Conservation (phyloP, 352 stramenopile genomes). For the Globisporangium splendens region DNA sequence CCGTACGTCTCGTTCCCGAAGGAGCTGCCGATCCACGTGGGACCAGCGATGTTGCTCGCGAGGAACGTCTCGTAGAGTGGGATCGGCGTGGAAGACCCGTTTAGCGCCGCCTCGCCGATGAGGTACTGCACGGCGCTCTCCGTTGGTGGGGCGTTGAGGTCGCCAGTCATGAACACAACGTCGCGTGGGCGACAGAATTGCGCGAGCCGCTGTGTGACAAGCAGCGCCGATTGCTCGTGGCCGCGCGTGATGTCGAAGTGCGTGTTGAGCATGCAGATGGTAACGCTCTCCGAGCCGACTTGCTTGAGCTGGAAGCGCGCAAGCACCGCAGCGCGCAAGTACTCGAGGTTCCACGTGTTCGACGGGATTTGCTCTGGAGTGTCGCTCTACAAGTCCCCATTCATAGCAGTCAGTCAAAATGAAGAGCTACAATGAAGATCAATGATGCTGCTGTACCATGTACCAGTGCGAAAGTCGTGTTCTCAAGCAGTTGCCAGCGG, state of each 20-base stretch:
- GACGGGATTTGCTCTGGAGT: slow-evolving; percentile 47
- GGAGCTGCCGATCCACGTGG: slow-evolving; percentile 61
- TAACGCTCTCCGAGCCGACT: slow-evolving; percentile 4
- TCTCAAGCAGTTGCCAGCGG: slow-evolving; percentile 37
- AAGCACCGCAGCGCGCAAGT: slow-evolving; percentile 50
- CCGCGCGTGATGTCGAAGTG: slow-evolving; percentile 63
- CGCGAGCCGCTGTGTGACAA: slow-evolving; percentile 43
- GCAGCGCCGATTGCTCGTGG: slow-evolving; percentile 46
- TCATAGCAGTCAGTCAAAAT: no score
- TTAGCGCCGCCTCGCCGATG: slow-evolving; percentile 16
- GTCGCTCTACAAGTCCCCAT: slow-evolving; percentile 38
- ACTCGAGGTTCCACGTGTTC: slow-evolving; percentile 68
- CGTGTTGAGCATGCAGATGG: slow-evolving; percentile 74
- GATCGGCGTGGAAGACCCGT: slow-evolving; percentile 31
- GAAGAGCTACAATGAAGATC: neutral
- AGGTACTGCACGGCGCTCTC: slow-evolving; percentile 44
- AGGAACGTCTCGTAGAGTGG: slow-evolving; percentile 63
- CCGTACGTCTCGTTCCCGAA: slow-evolving; percentile 30
- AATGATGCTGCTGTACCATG: slow-evolving; percentile 1
- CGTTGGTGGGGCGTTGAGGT: slow-evolving; percentile 51
- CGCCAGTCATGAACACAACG: slow-evolving; percentile 60
- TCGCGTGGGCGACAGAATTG: slow-evolving; percentile 40
- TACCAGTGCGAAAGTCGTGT: slow-evolving; percentile 61
- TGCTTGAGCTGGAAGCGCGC: slow-evolving; percentile 45
- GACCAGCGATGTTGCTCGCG: slow-evolving; percentile 27